A percentile compares a stretch with the other conserved stretches of the same genome.
phyloP scores from a whole-genome alignment of 164 flowering plant species.

The Malania oleifera region DNA sequence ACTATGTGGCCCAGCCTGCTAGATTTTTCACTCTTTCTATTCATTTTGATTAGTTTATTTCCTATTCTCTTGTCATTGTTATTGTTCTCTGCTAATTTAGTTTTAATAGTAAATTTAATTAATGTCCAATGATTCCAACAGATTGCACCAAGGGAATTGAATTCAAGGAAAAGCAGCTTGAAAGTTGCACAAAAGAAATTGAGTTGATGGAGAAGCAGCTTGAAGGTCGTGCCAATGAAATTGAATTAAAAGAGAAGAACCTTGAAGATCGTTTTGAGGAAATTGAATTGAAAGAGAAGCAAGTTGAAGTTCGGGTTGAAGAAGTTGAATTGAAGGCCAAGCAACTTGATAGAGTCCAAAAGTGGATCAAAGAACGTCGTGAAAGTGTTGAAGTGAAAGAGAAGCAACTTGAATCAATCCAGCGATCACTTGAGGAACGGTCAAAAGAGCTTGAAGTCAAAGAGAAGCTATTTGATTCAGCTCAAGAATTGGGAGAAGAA shows the following conservation, averaged over 20 bases:
- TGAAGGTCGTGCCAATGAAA: not conserved
- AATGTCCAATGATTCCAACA: no score
- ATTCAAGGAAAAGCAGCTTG: constrained; percentile 5
- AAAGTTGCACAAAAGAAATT: no score
- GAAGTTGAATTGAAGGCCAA: constrained; percentile 3
- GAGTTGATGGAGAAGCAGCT: not conserved
- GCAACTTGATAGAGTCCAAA: no score
- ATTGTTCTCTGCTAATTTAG: no score
- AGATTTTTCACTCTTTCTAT: no score
- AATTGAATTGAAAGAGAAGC: constrained; percentile 2
- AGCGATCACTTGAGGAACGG: not conserved
- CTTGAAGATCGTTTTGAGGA: not conserved
- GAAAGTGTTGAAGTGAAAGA: not conserved
- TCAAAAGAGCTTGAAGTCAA: not conserved
- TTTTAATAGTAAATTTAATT: no score
- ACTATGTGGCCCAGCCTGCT: no score
- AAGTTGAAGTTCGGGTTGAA: not conserved
- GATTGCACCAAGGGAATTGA: not conserved
- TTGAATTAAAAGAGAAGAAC: not conserved
- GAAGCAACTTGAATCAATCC: not conserved
- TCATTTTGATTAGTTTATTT: no score
- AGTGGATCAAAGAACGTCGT: not conserved
- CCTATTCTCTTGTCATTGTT: no score
- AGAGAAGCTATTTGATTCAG: no score
- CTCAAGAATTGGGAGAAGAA: no score